Conservation (phyloP, 169 alveolate genomes). For the Plasmodium fragile region DNA sequence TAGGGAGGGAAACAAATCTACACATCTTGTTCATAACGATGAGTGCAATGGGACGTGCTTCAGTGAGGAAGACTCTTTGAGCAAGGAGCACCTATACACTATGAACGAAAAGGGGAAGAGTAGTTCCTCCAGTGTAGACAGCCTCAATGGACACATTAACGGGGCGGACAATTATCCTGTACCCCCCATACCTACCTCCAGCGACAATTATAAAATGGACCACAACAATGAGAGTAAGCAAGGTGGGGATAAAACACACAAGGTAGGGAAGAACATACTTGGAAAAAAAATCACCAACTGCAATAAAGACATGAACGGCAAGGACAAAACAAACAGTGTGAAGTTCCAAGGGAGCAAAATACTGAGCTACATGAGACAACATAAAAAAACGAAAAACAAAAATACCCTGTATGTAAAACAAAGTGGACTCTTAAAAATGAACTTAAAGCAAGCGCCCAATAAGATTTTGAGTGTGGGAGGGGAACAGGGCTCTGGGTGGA, state of each 20-base stretch:
- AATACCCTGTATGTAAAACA: conserved; percentile 17
- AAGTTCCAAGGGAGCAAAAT: conserved; percentile 1
- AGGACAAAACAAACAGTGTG: neutral
- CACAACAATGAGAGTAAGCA: neutral
- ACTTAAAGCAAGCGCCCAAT: neutral
- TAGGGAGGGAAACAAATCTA: neutral
- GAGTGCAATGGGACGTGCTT: neutral
- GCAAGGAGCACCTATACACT: neutral
- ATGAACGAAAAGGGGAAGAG: neutral
- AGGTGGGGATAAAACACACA: neutral
- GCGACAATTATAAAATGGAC: neutral
- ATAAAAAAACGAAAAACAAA: conserved; percentile 6
- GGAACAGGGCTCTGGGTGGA: neutral
- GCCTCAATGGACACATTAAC: neutral
- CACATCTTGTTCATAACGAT: neutral
- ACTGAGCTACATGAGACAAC: conserved; percentile 10
- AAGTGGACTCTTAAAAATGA: conserved; percentile 9
- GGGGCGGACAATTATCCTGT: no score
- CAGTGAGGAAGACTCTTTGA: neutral
- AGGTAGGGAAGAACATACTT: neutral
- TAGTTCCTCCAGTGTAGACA: neutral
- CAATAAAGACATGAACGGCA: neutral
- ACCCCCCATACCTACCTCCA: neutral
- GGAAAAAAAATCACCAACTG: neutral
- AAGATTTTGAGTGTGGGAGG: neutral